Evolutionary conservation across 1,139 yeast species (phyloP).

Genomic region (Pichia sp.): DNA sequence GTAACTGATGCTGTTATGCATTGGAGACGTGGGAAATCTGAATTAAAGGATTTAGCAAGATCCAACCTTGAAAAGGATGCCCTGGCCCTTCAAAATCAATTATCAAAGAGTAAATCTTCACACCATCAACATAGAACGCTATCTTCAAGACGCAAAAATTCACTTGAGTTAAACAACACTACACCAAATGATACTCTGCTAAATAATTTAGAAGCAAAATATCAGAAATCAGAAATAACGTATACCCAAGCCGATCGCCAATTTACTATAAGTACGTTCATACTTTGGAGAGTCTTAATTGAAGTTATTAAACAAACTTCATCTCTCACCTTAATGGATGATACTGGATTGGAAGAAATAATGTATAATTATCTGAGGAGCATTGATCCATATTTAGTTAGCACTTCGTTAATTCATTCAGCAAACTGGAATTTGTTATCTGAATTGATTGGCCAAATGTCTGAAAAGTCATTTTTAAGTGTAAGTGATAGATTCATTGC

Average conservation of each 20-base stretch:
- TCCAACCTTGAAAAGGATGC: constrained; percentile 46
- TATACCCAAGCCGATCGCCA: constrained; percentile 84
- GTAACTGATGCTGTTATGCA: constrained; percentile 97
- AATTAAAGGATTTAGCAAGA: constrained; percentile 72
- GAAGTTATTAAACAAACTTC: constrained; percentile 91
- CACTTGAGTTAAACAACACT: constrained; percentile 9
- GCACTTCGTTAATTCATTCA: constrained; percentile 67
- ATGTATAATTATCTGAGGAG: constrained; percentile 85
- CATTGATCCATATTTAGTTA: constrained; percentile 69
- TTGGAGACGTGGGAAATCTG: constrained; percentile 92
- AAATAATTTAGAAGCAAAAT: constrained; percentile 33
- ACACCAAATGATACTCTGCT: constrained; percentile 7
- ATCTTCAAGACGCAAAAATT: constrained; percentile 16
- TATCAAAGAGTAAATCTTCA: constrained; percentile 1
- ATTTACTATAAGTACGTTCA: constrained; percentile 78
- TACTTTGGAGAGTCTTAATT: constrained; percentile 85
- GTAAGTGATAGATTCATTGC: constrained; percentile 93
- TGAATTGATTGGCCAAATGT: constrained; percentile 83
- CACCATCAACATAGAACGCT: constrained; percentile 17
- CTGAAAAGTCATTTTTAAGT: constrained; percentile 70
- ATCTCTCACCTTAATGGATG: constrained; percentile 64
- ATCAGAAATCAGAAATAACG: constrained; percentile 55
- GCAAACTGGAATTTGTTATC: constrained; percentile 95
- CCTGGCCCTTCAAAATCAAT: constrained; percentile 26
- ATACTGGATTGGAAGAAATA: constrained; percentile 82